Conservation (phyloP, 2,329 filamentous ascomycete species). For the Pyrenophora seminiperda region DNA sequence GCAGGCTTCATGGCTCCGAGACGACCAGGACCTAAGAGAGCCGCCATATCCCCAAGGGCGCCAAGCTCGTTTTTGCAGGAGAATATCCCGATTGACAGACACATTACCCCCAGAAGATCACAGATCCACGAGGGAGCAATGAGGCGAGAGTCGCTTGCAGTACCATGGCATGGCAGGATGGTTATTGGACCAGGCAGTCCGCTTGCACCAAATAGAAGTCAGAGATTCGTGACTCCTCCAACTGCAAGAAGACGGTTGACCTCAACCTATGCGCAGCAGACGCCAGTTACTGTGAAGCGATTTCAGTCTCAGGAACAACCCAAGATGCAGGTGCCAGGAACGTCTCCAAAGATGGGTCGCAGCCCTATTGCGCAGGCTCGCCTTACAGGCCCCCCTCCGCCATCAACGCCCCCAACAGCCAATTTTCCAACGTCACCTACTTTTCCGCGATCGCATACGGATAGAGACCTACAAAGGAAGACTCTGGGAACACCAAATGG, state of each 20-base stretch:
- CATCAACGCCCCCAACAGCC: constrained; percentile 5
- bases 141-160: constrained; percentile 26
- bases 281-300: constrained; percentile 29
- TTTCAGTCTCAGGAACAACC: constrained; percentile 13
- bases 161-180: constrained; percentile 22
- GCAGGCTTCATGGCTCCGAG: constrained; percentile 25
- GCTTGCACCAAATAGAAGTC: constrained; percentile 23
- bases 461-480: constrained; percentile 26
- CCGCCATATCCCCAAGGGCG: constrained; percentile 11
- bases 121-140: constrained; percentile 27
- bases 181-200: constrained; percentile 20
- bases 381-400: constrained; percentile 23
- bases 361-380: constrained; percentile 16
- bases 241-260: constrained; percentile 24
- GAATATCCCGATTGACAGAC: constrained; percentile 28
- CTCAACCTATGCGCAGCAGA: constrained; percentile 22
- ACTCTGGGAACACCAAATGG: constrained; percentile 29
- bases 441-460: constrained; percentile 21
- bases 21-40: constrained; percentile 20
- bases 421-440: constrained; percentile 3
- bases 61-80: constrained; percentile 25
- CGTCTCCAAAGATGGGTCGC: constrained; percentile 1
- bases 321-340: background rate
- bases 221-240: constrained; percentile 20
- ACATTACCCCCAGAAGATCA: constrained; percentile 19